These are phyloP conservation scores for Curvularia verruculosa DNA, from an alignment of 2,329 filamentous ascomycete genomes.

Conservation along the genomic window DNA sequence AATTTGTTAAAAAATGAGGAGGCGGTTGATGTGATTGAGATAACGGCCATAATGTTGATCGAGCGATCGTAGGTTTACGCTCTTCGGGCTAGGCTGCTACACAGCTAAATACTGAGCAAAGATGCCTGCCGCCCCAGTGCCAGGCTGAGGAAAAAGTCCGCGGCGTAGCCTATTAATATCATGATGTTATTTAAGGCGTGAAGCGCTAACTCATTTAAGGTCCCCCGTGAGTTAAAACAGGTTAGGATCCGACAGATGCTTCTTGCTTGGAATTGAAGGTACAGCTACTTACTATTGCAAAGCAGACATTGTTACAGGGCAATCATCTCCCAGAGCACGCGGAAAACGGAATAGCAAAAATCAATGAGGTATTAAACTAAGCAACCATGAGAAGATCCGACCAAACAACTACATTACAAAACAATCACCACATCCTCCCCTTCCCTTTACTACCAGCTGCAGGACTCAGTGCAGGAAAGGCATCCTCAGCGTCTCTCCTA, in stretches of 20 bases:
- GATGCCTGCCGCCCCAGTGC: not conserved
- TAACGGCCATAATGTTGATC: not conserved
- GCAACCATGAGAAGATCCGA: not conserved
- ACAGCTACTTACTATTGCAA: not conserved
- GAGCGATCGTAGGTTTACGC: not conserved
- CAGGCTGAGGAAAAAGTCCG: not conserved
- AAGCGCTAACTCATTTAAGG: slow-evolving; percentile 5
- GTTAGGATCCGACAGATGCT: not conserved
- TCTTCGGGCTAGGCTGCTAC: not conserved
- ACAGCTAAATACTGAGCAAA: not conserved
- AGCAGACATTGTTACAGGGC: not conserved
- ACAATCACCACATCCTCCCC: slow-evolving; percentile 31
- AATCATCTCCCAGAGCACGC: not conserved
- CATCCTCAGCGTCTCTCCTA: slow-evolving; percentile 40
- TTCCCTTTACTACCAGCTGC: slow-evolving; percentile 35
- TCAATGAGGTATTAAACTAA: slow-evolving; percentile 1
- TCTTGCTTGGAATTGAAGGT: not conserved
- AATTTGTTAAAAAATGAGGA: slow-evolving; percentile 9
- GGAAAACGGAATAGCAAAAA: not conserved
- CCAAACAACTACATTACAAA: not conserved
- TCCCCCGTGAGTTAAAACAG: not conserved
- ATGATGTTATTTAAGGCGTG: slow-evolving; percentile 3
- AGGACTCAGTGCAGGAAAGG: slow-evolving; percentile 42
- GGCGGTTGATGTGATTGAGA: slow-evolving; percentile 7
- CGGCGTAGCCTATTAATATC: slow-evolving; percentile 5